Base-by-base conservation (phyloP, 768 basidiomycete genomes). In the Serendipita indica region DNA sequence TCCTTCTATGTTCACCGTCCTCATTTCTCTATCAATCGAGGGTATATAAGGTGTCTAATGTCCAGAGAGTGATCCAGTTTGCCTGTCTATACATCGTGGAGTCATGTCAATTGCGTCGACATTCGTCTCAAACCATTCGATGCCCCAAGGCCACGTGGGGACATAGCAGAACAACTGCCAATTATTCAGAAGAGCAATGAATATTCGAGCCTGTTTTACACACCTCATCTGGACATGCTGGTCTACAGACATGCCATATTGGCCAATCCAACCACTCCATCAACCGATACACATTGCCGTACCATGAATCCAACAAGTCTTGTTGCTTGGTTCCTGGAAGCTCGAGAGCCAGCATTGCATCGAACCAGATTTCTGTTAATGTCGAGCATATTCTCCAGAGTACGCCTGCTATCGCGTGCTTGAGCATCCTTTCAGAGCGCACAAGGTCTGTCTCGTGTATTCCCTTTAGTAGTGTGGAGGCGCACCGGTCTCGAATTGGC, bases 191-290 rank as follows among this genome's bases (percentile, higher is more conserved):
- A 13, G 18, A 13, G 13, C 18, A 39, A 18, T 39, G 12, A 18
- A 18, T 37, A n/a, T 37, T n/a, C 10, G 35, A 10, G n/a, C 35
- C 35, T 10, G 35, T 37, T 37, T 10, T n/a, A 10, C 35, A 10
- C n/a, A 37, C 35, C 35, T 37, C 35, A 10, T 37, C 35, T 10
- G 35, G 35, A 37, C 35, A 37, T 35, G 66, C 64, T 28, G 65
- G 64, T 7, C 60, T 33, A 25, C 65, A 65, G 30, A 59, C 63
- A 16, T 65, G 58, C 64, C 65, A 65, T 30, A 63, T 61, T 16
- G 49, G 64, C 65, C 65, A 65, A n/a, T 65, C 64, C 3, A 65
- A 59, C 65, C 64, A 65, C 7, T 28, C 5, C 61, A 65, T 65
- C 16, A 65, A 35, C 14, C 18, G n/a, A 1, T 54, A 14, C 3